Evolutionary conservation across 2,329 filamentous ascomycete genomes (phyloP), one percentile per base, ranked within the genome.

Genomic region (Venturia effusa): DNA sequence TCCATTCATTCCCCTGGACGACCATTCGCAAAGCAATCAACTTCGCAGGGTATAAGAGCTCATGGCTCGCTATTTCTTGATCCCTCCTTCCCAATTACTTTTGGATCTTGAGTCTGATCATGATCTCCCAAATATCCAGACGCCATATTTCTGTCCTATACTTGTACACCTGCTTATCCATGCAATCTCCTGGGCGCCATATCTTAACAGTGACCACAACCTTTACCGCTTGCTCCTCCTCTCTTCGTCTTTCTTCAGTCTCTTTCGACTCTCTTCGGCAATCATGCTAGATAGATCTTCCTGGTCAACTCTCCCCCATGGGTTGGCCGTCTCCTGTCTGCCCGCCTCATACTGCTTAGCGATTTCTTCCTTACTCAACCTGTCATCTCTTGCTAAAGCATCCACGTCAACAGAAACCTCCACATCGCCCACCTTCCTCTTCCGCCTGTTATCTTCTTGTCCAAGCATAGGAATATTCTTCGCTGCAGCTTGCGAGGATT

Each of bases 211-310:
- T 64, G 76, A 71, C 79, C 88, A 87, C n/a, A 67, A 57, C 27
- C 27, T 22, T 57, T 32, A 57, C 30, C 51, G 51, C 30, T 57
- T 57, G 51, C 84, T 82, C 70, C 82, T 82, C 73, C 86, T 86
- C 75, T 96, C 91, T 74, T 90, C 87, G 69, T 96, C 92, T 68
- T 89, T 85, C 83, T 92, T 95, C 73, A 92, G 83, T 73, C 92
- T 84, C 83, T 97, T 97, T 68, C 91, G 84, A 72, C 87, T 91
- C 78, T 97, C 94, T 71, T 90, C 88, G 15, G 91, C 91, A 78
- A 99, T 97, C 90, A 99, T 95, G 71, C 96, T 90, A 70, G 88
- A 93, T 64, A 99, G 77, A 72, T 97, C 93, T 69, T 97, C 93
- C 73, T 96, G 90, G 75, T 88, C 88, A 65, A 85, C 84, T 70